Evolutionary conservation across 306 rosid species (phyloP).

Genomic region (Mimosa pudica): DNA sequence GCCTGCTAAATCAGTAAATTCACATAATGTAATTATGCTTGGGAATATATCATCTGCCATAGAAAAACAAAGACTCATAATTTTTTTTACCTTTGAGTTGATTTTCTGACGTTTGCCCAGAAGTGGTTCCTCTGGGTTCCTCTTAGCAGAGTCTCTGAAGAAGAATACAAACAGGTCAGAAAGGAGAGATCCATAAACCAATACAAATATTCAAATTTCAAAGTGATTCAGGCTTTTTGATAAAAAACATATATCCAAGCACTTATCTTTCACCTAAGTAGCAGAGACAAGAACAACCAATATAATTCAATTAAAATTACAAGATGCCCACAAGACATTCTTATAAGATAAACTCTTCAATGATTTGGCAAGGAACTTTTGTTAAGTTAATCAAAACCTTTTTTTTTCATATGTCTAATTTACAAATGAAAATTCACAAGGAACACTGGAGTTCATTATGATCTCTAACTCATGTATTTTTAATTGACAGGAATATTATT

Average conservation of each 20-base stretch:
- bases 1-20: constrained; percentile 43
- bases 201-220: neutral
- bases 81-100: constrained; percentile 56
- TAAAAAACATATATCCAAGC: neutral
- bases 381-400: neutral
- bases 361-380: neutral
- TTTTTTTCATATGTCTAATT: neutral
- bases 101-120: constrained; percentile 71
- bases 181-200: neutral
- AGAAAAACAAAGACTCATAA: neutral
- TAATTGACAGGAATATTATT: neutral
- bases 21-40: neutral
- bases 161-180: neutral
- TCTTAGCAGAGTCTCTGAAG: constrained; percentile 71
- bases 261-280: neutral
- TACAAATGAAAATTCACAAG: neutral
- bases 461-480: neutral
- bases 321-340: neutral
- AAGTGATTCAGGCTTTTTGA: neutral
- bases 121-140: constrained; percentile 62
- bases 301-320: neutral
- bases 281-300: neutral
- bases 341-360: neutral
- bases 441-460: neutral
- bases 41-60: too few species aligned